Evolutionary conservation across 1,284 basidiomycete genomes (phyloP).

Genomic region (Ganoderma lingzhi): DNA sequence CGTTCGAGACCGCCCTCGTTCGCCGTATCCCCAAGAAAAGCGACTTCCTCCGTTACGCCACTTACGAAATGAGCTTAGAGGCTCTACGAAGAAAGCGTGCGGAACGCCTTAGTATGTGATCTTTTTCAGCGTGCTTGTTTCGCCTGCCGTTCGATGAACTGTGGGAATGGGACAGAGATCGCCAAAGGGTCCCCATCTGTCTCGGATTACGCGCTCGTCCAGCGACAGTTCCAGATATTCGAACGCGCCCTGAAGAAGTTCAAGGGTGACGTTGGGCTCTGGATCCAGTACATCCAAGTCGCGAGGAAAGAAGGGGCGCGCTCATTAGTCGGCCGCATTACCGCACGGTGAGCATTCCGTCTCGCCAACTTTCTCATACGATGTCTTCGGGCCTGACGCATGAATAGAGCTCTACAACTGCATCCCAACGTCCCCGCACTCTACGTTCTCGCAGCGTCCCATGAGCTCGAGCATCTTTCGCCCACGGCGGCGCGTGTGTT

Average conservation of each 20-base stretch:
- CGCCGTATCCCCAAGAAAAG: conserved; percentile 85
- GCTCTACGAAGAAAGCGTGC: conserved; percentile 79
- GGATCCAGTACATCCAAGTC: conserved; percentile 89
- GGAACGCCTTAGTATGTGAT: conserved; percentile 72
- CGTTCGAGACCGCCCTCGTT: conserved; percentile 86
- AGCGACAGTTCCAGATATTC: conserved; percentile 89
- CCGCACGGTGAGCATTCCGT: conserved; percentile 63
- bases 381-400: not conserved
- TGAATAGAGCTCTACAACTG: conserved; percentile 79
- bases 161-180: conserved; percentile 17
- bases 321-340: conserved; percentile 82
- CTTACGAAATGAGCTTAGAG: conserved; percentile 93
- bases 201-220: conserved; percentile 85
- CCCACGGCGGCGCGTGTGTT: conserved; percentile 86
- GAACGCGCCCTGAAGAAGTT: conserved; percentile 91
- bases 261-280: conserved; percentile 87
- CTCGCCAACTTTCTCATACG: not conserved
- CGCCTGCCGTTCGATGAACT: not conserved
- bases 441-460: conserved; percentile 88
- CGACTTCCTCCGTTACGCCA: conserved; percentile 91
- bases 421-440: conserved; percentile 84
- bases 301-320: conserved; percentile 85
- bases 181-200: conserved; percentile 56
- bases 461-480: conserved; percentile 83
- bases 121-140: not conserved